Conservation (phyloP, 2,329 filamentous ascomycete species). For the Leptographium radiaticola region DNA sequence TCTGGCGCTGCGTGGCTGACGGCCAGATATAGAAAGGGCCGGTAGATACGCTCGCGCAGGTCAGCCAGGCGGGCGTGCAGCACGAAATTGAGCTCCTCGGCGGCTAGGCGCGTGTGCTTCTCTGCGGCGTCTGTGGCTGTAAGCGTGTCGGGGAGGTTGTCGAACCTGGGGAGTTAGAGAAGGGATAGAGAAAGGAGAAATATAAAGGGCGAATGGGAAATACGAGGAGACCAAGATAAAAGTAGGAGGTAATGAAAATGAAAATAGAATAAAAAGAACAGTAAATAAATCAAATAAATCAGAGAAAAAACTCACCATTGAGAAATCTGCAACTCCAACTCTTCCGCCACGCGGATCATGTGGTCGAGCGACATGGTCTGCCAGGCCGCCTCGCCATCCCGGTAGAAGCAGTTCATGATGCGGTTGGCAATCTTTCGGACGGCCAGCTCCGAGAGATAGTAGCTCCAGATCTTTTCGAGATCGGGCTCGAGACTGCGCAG, state of each 20-base stretch:
- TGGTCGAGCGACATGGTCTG: neutral
- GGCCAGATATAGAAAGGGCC: slow-evolving; percentile 1
- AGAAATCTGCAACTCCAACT: neutral
- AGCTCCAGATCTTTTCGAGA: slow-evolving; percentile 1
- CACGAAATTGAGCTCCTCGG: neutral
- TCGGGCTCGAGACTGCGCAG: neutral
- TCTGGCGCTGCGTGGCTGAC: neutral
- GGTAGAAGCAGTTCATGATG: slow-evolving; percentile 1
- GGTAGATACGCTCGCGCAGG: slow-evolving; percentile 2
- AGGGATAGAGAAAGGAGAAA: too few species aligned
- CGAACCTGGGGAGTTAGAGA: neutral
- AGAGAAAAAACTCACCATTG: neutral
- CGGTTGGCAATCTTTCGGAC: slow-evolving; percentile 3
- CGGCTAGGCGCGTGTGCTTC: neutral
- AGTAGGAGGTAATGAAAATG: too few species aligned
- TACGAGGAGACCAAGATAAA: too few species aligned
- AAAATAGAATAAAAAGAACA: too few species aligned
- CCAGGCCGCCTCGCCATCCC: neutral
- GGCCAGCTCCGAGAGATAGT: slow-evolving; percentile 2
- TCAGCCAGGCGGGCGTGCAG: neutral
- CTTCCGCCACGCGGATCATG: slow-evolving; percentile 1
- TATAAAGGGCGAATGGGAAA: too few species aligned
- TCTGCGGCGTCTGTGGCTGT: neutral
- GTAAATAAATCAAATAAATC: too few species aligned
- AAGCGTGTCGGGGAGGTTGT: neutral